Evolutionary conservation across 2,329 filamentous ascomycete species (phyloP).

Genomic region (Hypomyces rosellus): DNA sequence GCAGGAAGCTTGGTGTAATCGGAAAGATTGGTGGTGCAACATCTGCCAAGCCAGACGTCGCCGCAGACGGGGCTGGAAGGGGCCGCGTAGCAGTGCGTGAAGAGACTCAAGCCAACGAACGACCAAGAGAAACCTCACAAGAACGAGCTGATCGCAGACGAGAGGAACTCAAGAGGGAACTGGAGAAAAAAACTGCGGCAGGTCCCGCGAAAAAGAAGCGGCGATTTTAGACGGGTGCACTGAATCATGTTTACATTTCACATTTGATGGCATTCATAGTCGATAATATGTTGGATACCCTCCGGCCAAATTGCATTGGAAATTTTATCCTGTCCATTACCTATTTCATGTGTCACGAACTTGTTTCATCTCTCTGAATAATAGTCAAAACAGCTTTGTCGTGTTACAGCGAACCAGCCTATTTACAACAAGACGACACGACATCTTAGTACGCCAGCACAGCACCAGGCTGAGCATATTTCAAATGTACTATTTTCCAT

Average conservation of each 20-base stretch:
- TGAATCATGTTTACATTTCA: neutral
- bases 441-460: no score
- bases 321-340: no score
- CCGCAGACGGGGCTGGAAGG: conserved; percentile 14
- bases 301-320: neutral
- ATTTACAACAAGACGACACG: no score
- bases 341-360: no score
- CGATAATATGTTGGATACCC: neutral
- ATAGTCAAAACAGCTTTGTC: no score
- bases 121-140: conserved; percentile 36
- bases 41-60: neutral
- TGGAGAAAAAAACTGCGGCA: conserved; percentile 42
- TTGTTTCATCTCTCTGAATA: no score
- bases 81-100: conserved; percentile 16
- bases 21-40: conserved; percentile 21
- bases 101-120: conserved; percentile 21
- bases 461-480: no score
- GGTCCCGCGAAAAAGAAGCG: conserved; percentile 51
- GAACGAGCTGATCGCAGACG: conserved; percentile 44
- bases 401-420: no score
- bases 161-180: conserved; percentile 44
- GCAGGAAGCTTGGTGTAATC: conserved; percentile 29
- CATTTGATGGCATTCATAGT: neutral
- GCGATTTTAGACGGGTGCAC: conserved; percentile 35
- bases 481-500: no score